Evolutionary conservation across 495 filamentous ascomycete species (phyloP).

Genomic region (Apodospora peruviana): DNA sequence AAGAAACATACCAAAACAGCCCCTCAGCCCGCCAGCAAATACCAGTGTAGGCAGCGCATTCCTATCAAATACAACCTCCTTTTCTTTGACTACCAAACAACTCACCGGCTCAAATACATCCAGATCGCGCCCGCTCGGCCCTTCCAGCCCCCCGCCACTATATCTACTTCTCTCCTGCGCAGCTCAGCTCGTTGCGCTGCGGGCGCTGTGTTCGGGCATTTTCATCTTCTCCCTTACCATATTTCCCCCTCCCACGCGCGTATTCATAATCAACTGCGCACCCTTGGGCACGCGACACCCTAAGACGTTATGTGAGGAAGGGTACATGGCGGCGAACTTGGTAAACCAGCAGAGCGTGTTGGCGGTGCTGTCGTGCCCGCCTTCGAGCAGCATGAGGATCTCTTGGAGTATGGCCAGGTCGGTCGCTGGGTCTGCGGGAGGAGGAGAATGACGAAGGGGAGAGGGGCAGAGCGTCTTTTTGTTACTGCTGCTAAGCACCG

Average conservation of each 20-base stretch:
- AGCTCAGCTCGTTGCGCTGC: background rate
- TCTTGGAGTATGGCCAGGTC: background rate
- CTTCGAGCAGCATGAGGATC: background rate
- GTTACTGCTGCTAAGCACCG: background rate
- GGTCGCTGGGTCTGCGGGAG: background rate
- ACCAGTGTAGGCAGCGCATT: background rate
- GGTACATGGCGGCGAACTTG: background rate
- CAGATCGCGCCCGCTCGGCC: background rate
- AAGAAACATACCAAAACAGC: background rate
- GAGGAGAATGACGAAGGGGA: background rate
- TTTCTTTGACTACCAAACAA: background rate
- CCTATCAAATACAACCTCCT: background rate
- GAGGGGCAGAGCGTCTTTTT: background rate
- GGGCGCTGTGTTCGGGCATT: background rate
- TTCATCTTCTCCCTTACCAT: background rate
- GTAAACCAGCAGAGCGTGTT: background rate
- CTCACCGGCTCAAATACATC: background rate
- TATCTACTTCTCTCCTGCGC: background rate
- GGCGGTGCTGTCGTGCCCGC: background rate
- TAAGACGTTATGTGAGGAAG: background rate
- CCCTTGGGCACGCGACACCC: background rate
- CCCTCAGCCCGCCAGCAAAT: background rate
- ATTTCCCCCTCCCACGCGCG: background rate
- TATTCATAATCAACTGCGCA: background rate
- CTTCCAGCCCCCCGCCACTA: background rate